phyloP scores from a whole-genome alignment of 2,329 filamentous ascomycete species.

The Epichloe sp. region DNA sequence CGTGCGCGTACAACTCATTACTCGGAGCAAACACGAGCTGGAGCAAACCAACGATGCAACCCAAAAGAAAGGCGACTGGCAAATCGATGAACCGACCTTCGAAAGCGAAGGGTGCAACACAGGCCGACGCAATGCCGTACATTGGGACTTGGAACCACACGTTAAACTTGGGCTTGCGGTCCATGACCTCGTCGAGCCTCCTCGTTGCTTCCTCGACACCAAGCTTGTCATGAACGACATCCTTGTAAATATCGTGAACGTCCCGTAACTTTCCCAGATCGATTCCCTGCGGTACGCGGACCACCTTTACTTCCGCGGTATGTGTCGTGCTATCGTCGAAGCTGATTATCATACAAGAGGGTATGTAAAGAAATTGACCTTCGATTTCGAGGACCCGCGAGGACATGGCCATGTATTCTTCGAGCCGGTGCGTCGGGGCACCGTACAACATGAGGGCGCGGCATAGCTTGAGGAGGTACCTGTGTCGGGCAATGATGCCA shows the following conservation, averaged over 20 bases:
- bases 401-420: conserved; percentile 86
- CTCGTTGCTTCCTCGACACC: conserved; percentile 56
- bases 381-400: conserved; percentile 81
- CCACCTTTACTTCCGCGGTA: conserved; percentile 68
- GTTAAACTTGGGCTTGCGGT: conserved; percentile 31
- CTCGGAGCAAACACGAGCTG: conserved; percentile 63
- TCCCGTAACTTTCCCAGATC: conserved; percentile 63
- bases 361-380: conserved; percentile 79
- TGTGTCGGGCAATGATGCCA: conserved; percentile 62
- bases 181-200: conserved; percentile 43
- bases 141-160: conserved; percentile 47
- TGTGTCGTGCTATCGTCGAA: conserved; percentile 66
- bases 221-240: conserved; percentile 67
- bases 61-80: conserved; percentile 63
- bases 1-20: conserved; percentile 53
- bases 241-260: conserved; percentile 66
- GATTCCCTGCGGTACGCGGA: conserved; percentile 54
- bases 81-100: conserved; percentile 64
- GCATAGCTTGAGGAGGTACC: conserved; percentile 75
- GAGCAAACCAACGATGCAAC: conserved; percentile 58
- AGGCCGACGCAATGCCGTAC: conserved; percentile 64
- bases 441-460: conserved; percentile 80
- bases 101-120: conserved; percentile 71
- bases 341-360: conserved; percentile 87
- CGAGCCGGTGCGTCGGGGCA: conserved; percentile 78